Conservation (phyloP, 1,139 yeast genomes). For the Yamadazyma jaroonii region DNA sequence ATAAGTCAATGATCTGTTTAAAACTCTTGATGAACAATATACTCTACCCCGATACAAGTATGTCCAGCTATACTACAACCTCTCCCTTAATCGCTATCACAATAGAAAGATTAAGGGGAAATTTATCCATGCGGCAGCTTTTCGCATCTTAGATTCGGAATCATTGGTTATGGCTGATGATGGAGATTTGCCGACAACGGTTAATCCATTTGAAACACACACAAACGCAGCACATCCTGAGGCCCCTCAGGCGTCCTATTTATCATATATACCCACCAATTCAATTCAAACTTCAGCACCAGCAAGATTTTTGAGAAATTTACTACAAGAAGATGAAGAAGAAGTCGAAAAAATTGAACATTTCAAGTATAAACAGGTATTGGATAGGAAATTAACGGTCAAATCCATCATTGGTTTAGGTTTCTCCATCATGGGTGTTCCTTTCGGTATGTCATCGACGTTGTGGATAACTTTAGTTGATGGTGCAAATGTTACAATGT, state of each 20-base stretch:
- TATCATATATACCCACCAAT: constrained; percentile 16
- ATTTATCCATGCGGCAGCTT: no score
- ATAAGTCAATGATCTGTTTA: no score
- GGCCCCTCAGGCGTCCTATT: constrained; percentile 19
- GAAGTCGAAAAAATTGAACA: constrained; percentile 62
- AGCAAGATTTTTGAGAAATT: constrained; percentile 18
- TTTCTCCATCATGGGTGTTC: constrained; percentile 76
- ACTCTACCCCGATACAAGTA: no score
- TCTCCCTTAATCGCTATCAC: no score
- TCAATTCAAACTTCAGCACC: constrained; percentile 18
- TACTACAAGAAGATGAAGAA: constrained; percentile 37
- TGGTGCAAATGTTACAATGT: constrained; percentile 70
- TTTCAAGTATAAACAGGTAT: constrained; percentile 67
- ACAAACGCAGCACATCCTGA: neutral
- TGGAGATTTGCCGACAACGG: neutral
- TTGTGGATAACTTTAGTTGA: constrained; percentile 65
- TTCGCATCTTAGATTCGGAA: no score
- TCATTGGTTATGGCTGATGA: neutral
- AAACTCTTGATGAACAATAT: no score
- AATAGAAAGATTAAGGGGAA: no score
- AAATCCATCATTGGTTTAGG: constrained; percentile 71
- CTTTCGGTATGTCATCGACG: constrained; percentile 70
- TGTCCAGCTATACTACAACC: no score
- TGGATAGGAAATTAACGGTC: constrained; percentile 63
- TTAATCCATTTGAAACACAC: neutral